Percentiles rank a stretch among this genome's conserved stretches.
phyloP scores from a whole-genome alignment of 2,329 filamentous ascomycete species.

The Botrytis cinerea region DNA sequence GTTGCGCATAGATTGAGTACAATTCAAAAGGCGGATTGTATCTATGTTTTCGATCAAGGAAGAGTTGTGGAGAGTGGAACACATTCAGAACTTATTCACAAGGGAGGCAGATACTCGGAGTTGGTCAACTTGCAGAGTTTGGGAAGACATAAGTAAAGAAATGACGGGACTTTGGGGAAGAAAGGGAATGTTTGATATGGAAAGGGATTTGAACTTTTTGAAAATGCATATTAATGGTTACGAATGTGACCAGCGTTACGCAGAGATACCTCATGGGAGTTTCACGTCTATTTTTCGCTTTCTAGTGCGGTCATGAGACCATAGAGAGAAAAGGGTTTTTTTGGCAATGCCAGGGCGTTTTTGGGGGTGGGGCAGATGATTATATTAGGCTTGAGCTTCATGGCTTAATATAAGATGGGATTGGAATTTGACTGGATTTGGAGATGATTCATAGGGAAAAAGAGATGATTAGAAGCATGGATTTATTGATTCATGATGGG shows the following conservation, averaged over 20 bases:
- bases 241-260: constrained; percentile 6
- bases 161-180: neutral
- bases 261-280: constrained; percentile 9
- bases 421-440: constrained; percentile 1
- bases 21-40: constrained; percentile 91
- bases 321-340: neutral
- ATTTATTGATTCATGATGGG: neutral
- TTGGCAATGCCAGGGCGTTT: constrained; percentile 16
- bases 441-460: neutral
- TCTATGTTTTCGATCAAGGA: constrained; percentile 95
- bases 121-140: constrained; percentile 79
- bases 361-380: neutral
- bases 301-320: neutral
- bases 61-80: constrained; percentile 82
- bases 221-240: neutral
- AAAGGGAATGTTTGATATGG: neutral
- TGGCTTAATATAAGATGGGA: neutral
- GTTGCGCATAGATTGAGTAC: constrained; percentile 91
- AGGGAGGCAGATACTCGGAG: constrained; percentile 73
- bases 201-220: neutral
- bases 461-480: neutral
- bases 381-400: neutral
- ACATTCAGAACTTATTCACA: constrained; percentile 70
- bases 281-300: neutral
- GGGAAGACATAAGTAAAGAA: constrained; percentile 48